phyloP scores from a whole-genome alignment of 805 yeast genomes.

The Candida khao-thaluensis region DNA sequence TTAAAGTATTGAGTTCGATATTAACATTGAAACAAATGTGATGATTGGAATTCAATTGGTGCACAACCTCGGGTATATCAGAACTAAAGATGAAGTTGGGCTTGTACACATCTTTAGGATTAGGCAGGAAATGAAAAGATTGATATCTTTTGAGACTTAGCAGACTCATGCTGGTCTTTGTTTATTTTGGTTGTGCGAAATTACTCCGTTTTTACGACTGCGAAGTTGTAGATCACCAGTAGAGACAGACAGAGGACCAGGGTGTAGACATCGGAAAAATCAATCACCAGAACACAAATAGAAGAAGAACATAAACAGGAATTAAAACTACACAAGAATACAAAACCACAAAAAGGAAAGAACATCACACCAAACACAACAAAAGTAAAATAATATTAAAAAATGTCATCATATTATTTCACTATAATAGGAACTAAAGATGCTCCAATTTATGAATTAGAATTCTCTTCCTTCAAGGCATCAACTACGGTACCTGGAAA shows the following conservation, averaged over 20 bases:
- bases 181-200: slow-evolving; percentile 6
- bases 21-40: slow-evolving; percentile 25
- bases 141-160: slow-evolving; percentile 16
- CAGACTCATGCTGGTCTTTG: slow-evolving; percentile 12
- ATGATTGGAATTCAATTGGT: slow-evolving; percentile 16
- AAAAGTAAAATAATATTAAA: neutral
- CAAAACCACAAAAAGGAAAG: neutral
- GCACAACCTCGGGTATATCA: slow-evolving; percentile 25
- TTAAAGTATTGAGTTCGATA: slow-evolving; percentile 35
- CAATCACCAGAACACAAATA: no score
- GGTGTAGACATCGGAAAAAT: no score
- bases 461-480: slow-evolving; percentile 67
- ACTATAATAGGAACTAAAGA: slow-evolving; percentile 87
- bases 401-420: slow-evolving; percentile 61
- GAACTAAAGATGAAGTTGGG: slow-evolving; percentile 41
- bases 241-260: no score
- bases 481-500: slow-evolving; percentile 42
- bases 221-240: no score
- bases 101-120: slow-evolving; percentile 27
- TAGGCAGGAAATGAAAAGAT: slow-evolving; percentile 14
- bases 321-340: no score
- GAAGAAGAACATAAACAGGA: no score
- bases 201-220: no score
- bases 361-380: neutral
- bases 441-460: slow-evolving; percentile 83